Conservation (phyloP, 1,284 basidiomycete species). For the Omphalotus olearius region DNA sequence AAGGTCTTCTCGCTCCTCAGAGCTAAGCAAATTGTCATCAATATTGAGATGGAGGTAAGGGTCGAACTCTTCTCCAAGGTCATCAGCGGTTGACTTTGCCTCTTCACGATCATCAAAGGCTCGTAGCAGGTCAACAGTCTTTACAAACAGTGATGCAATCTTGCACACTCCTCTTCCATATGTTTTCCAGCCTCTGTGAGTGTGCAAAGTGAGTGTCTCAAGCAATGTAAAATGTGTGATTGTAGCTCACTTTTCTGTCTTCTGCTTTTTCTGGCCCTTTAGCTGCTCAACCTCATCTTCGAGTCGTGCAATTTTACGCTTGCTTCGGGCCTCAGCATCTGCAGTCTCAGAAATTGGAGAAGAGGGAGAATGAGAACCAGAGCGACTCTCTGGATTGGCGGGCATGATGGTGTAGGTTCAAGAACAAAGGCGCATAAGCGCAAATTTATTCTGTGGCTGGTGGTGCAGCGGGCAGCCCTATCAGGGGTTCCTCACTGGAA, state of each 20-base stretch:
- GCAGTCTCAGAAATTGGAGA: not conserved
- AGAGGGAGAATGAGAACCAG: too few relatives aligned
- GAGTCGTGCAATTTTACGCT: conserved; percentile 1
- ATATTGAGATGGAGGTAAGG: not conserved
- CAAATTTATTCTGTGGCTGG: not conserved
- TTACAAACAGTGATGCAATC: not conserved
- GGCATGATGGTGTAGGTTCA: not conserved
- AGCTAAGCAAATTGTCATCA: not conserved
- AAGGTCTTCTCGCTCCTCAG: not conserved
- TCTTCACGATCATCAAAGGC: not conserved
- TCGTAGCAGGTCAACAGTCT: not conserved
- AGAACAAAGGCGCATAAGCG: not conserved
- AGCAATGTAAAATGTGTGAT: not conserved
- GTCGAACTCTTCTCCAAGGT: not conserved
- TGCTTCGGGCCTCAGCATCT: not conserved
- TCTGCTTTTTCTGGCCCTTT: not conserved
- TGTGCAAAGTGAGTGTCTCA: not conserved
- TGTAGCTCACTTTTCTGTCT: not conserved
- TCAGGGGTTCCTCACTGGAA: too few relatives aligned
- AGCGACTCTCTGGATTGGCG: not conserved
- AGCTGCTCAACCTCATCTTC: not conserved
- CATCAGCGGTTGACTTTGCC: not conserved
- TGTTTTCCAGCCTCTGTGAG: not conserved
- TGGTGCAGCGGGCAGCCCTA: not conserved
- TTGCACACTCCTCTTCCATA: not conserved